Evolutionary conservation across 495 filamentous ascomycete species (phyloP).

Genomic region (Daldinia bambusicola): DNA sequence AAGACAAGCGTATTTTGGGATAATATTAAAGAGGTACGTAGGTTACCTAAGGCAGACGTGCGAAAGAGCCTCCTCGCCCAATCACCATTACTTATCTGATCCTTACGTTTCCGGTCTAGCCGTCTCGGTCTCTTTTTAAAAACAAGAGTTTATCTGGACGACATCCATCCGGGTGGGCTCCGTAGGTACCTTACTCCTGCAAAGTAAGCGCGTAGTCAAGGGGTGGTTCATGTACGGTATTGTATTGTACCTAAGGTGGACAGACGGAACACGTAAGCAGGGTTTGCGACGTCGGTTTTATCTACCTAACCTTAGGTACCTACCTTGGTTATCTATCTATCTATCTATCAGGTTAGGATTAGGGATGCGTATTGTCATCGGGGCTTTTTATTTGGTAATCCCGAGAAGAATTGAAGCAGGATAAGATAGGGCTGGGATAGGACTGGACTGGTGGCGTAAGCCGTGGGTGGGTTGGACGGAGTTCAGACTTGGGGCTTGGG

Average conservation of each 20-base stretch:
- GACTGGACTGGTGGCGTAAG: not conserved
- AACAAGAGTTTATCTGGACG: not conserved
- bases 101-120: not conserved
- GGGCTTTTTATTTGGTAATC: too few species aligned
- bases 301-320: too few species aligned
- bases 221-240: not conserved
- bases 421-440: not conserved
- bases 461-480: not conserved
- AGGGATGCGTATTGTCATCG: too few species aligned
- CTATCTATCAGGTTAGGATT: too few species aligned
- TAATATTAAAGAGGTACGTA: too few species aligned
- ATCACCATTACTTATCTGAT: not conserved
- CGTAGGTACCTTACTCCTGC: not conserved
- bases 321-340: too few species aligned
- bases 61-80: too few species aligned
- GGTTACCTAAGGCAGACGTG: too few species aligned
- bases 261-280: too few species aligned
- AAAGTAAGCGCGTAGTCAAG: not conserved
- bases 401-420: too few species aligned
- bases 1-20: not conserved
- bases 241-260: too few species aligned
- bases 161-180: not conserved
- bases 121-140: not conserved
- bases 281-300: too few species aligned
- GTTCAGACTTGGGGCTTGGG: not conserved